These are phyloP conservation scores for Hymenoscyphus albidus DNA, from an alignment of 2,329 filamentous ascomycete genomes.

Conservation along the genomic window DNA sequence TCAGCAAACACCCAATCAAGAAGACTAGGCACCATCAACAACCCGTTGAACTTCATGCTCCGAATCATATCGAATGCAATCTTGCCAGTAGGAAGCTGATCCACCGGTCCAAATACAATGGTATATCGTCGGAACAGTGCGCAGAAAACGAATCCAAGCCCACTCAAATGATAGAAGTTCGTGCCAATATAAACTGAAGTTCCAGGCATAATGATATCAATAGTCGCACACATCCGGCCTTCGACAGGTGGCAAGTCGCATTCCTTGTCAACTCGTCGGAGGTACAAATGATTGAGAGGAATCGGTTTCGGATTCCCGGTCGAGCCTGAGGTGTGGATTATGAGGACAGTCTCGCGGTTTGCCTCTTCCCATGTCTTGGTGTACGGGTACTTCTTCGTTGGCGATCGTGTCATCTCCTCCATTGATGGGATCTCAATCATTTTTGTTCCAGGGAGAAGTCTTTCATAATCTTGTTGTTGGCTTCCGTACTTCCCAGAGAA, in stretches of 20 bases:
- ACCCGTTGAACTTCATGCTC: slow-evolving; percentile 26
- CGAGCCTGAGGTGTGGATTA: slow-evolving; percentile 43
- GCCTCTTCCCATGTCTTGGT: slow-evolving; percentile 36
- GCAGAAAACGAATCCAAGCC: slow-evolving; percentile 7
- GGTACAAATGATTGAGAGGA: slow-evolving; percentile 7
- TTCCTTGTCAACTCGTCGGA: slow-evolving; percentile 10
- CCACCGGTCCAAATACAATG: slow-evolving; percentile 14
- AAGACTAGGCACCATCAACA: slow-evolving; percentile 17
- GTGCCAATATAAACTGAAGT: slow-evolving; percentile 7
- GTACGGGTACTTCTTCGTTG: slow-evolving; percentile 29
- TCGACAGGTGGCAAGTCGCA: neutral
- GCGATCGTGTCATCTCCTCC: slow-evolving; percentile 30
- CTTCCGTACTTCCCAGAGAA: slow-evolving; percentile 12
- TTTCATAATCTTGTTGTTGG: slow-evolving; percentile 9
- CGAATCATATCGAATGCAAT: slow-evolving; percentile 20
- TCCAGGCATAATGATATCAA: neutral
- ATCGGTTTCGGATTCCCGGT: slow-evolving; percentile 43
- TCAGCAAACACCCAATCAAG: slow-evolving; percentile 18
- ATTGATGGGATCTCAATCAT: slow-evolving; percentile 23
- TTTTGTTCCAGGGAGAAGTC: slow-evolving; percentile 6
- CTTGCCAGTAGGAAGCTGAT: slow-evolving; percentile 12
- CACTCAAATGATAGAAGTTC: slow-evolving; percentile 24
- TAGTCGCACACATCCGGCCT: neutral
- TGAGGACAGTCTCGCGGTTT: slow-evolving; percentile 38
- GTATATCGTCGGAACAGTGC: slow-evolving; percentile 10